phyloP scores from a whole-genome alignment of 495 filamentous ascomycete species.

The Schizothecium vesticola region DNA sequence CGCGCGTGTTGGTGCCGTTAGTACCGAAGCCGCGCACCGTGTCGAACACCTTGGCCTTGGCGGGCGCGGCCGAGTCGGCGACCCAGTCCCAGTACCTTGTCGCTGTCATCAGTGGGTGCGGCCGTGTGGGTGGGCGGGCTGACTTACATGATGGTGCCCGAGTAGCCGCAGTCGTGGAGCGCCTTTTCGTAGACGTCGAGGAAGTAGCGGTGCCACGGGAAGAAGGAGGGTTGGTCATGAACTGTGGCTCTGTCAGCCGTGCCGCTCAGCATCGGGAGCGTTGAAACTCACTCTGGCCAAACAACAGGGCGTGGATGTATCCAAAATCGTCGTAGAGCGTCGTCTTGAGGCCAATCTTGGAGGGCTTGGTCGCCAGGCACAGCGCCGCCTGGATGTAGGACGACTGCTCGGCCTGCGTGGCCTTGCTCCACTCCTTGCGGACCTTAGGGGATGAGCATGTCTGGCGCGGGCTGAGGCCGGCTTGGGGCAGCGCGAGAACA shows the following conservation, averaged over 20 bases:
- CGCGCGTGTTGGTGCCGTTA: constrained; percentile 1
- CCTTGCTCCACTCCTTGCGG: constrained; percentile 1
- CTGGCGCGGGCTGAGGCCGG: background rate
- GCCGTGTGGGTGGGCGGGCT: background rate
- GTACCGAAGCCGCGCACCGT: background rate
- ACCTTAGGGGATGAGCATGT: background rate
- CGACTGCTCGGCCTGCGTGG: background rate
- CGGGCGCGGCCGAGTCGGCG: background rate
- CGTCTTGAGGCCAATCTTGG: background rate
- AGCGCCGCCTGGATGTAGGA: constrained; percentile 2
- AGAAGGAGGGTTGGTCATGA: background rate
- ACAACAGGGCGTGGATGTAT: background rate
- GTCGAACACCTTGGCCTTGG: background rate
- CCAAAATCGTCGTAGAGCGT: constrained; percentile 1
- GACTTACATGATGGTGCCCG: background rate
- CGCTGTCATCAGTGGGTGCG: background rate
- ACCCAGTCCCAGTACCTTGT: constrained; percentile 3
- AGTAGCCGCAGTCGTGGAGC: background rate
- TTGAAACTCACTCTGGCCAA: background rate
- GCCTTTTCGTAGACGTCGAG: background rate
- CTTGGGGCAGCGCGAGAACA: background rate
- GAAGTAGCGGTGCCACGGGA: constrained; percentile 8
- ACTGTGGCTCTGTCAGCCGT: background rate
- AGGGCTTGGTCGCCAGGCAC: background rate
- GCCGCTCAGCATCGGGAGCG: too few relatives aligned